Percentiles rank a stretch among this genome's conserved stretches.
phyloP scores from a whole-genome alignment of 1,284 basidiomycete species.

The Leccinum pachyderme region DNA sequence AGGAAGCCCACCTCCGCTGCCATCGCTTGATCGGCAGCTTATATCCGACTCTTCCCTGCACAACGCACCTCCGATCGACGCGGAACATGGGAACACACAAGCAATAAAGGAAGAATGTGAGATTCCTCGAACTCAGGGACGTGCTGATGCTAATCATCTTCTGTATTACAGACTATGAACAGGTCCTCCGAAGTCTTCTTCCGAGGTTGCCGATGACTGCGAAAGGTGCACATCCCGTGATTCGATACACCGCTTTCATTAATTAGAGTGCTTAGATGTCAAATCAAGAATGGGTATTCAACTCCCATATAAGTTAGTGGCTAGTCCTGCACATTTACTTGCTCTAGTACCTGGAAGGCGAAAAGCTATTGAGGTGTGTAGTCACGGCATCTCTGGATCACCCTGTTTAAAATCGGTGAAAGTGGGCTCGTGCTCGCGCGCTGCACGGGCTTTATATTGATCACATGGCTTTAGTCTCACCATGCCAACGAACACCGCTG shows the following conservation, averaged over 20 bases:
- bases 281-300: conserved; percentile 36
- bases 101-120: conserved; percentile 23
- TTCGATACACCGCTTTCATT: conserved; percentile 1
- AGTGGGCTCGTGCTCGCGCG: conserved; percentile 65
- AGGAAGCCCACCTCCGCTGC: conserved; percentile 23
- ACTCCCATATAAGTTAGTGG: conserved; percentile 55
- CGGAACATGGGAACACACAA: not conserved
- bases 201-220: conserved; percentile 57
- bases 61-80: not conserved
- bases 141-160: not conserved
- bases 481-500: conserved; percentile 34
- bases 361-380: conserved; percentile 67
- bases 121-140: conserved; percentile 2
- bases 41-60: conserved; percentile 2
- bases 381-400: not conserved
- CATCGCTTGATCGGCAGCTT: conserved; percentile 29
- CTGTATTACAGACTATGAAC: conserved; percentile 37
- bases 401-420: conserved; percentile 7
- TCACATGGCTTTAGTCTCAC: conserved; percentile 18
- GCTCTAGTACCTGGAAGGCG: conserved; percentile 53
- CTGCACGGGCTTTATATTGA: conserved; percentile 48
- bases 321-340: conserved; percentile 44
- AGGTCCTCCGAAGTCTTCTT: conserved; percentile 44
- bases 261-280: conserved; percentile 34
- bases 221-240: conserved; percentile 42